These are phyloP conservation scores for Trypanosoma rangeli DNA, from an alignment of 208 protist species.

Conservation along the genomic window DNA sequence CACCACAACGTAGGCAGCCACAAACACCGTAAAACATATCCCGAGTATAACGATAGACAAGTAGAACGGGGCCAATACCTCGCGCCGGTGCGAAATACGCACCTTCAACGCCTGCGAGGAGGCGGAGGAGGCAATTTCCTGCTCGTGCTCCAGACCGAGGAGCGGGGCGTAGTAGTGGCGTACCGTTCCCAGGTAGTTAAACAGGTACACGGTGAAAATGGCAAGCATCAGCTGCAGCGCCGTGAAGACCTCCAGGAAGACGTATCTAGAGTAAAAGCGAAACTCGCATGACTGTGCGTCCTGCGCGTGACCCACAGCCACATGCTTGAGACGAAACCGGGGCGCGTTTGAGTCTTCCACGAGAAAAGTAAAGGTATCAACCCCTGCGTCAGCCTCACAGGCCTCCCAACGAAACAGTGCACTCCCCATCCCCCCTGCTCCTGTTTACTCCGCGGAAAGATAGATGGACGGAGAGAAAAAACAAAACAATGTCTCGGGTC, in stretches of 20 bases:
- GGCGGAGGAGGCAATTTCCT: neutral
- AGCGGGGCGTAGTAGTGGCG: conserved; percentile 25
- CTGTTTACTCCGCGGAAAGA: neutral
- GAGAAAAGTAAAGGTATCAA: conserved; percentile 18
- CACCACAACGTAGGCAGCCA: conserved; percentile 8
- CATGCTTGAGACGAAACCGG: conserved; percentile 25
- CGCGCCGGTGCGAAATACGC: neutral
- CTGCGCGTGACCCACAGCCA: conserved; percentile 5
- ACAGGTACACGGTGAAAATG: conserved; percentile 31
- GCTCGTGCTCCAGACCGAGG: neutral
- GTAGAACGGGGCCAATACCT: conserved; percentile 23
- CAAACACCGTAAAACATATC: conserved; percentile 23
- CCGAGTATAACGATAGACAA: conserved; percentile 17
- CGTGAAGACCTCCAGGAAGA: conserved; percentile 33
- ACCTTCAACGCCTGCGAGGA: neutral
- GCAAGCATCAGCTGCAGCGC: conserved; percentile 27
- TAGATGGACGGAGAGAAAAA: neutral
- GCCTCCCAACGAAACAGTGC: conserved; percentile 24
- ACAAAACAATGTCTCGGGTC: neutral
- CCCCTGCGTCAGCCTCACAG: conserved; percentile 18
- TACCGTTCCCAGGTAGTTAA: conserved; percentile 35
- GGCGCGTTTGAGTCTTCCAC: conserved; percentile 12
- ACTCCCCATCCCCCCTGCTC: conserved; percentile 8
- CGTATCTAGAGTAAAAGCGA: conserved; percentile 24
- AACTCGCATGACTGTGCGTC: conserved; percentile 9